phyloP scores from a whole-genome alignment of 148 eudicot species.

The Persicaria maculosa region DNA sequence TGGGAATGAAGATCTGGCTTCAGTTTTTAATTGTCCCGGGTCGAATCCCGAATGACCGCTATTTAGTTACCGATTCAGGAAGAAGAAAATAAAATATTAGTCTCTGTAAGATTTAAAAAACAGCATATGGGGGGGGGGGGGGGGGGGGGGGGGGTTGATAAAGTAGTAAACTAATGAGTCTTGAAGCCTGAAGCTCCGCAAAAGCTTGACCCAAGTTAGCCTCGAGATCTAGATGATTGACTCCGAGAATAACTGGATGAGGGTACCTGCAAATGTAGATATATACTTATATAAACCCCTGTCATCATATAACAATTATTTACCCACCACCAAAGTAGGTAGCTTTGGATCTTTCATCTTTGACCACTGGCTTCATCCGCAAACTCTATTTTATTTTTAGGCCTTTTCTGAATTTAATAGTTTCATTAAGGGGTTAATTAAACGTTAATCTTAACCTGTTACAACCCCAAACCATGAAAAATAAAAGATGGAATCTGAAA shows the following conservation, averaged over 20 bases:
- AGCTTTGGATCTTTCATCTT: neutral
- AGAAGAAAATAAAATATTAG: neutral
- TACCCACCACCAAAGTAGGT: neutral
- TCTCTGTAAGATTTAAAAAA: neutral
- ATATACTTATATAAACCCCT: neutral
- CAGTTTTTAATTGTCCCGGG: neutral
- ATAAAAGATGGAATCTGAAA: too few relatives aligned
- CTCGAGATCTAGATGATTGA: constrained; percentile 58
- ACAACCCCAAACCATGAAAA: too few relatives aligned
- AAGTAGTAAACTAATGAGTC: neutral
- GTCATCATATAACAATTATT: constrained; percentile 7
- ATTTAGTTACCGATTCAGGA: too few relatives aligned
- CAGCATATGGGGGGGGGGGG: neutral
- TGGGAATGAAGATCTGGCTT: neutral
- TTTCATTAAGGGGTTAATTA: too few relatives aligned
- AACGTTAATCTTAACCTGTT: too few relatives aligned
- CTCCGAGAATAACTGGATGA: constrained; percentile 78
- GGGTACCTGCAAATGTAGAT: constrained; percentile 37
- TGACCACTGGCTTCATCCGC: neutral
- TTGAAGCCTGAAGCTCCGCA: neutral
- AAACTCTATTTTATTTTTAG: too few relatives aligned
- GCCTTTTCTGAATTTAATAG: too few relatives aligned
- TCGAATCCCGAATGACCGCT: too few relatives aligned
- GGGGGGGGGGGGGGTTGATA: neutral
- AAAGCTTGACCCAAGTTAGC: constrained; percentile 14